A percentile compares a stretch with the other conserved stretches of the same genome.
These are phyloP conservation scores for Odonthalia washingtoniensis DNA, from an alignment of 31 red algal genomes.

Conservation along the genomic window DNA sequence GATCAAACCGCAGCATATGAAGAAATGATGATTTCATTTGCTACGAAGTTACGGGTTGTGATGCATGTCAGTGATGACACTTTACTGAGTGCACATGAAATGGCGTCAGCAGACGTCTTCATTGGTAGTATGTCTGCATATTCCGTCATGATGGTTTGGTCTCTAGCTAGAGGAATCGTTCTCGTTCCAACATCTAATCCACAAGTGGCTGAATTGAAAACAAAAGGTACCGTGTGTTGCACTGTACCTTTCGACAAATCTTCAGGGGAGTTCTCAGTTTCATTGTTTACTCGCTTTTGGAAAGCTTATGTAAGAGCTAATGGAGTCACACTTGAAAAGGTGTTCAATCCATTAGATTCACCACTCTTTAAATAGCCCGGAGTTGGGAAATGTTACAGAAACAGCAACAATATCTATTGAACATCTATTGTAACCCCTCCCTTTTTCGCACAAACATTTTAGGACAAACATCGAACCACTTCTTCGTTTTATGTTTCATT, in stretches of 20 bases:
- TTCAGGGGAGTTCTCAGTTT: constrained; percentile 44
- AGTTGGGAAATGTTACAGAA: no score
- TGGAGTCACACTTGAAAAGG: constrained; percentile 27
- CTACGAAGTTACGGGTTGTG: constrained; percentile 35
- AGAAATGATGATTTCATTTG: not conserved
- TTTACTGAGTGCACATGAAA: constrained; percentile 56
- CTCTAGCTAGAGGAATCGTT: constrained; percentile 53
- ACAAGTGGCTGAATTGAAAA: constrained; percentile 52
- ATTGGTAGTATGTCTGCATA: constrained; percentile 69
- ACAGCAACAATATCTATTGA: no score
- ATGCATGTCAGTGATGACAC: constrained; percentile 74
- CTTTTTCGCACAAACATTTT: no score
- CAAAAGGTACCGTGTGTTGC: constrained; percentile 67
- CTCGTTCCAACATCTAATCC: constrained; percentile 52
- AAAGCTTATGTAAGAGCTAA: constrained; percentile 59
- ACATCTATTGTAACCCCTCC: no score
- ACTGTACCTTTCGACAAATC: constrained; percentile 63
- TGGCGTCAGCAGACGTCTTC: constrained; percentile 74
- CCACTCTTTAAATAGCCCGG: no score
- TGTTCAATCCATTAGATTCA: no score
- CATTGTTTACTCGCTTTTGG: constrained; percentile 57
- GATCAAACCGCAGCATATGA: not conserved
- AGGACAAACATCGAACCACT: no score
- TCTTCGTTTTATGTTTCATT: no score
- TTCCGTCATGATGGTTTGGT: constrained; percentile 63